Base-by-base conservation (phyloP, 148 eudicot genomes). In the Spergularia marina region DNA sequence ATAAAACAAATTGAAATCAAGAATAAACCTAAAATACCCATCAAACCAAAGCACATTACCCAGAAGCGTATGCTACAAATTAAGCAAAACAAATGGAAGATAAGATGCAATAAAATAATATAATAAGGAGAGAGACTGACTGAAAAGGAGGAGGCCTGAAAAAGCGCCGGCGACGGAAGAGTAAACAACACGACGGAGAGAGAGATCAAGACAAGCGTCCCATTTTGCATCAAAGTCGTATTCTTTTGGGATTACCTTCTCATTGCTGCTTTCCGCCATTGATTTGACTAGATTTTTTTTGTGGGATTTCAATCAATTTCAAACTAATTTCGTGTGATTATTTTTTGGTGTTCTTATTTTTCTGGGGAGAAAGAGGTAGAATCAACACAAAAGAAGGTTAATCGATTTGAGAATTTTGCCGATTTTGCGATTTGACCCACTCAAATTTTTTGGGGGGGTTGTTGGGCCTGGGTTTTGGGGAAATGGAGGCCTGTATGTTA, bases 141-240 rank as follows among this genome's bases (percentile, higher is more conserved):
- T 89, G 84, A 92, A 92, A 71, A 92, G 86, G 12, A 92, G 89
- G 62, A 92, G 93, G 75, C 98, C 98, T 55, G 85, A 57, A 47
- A 89, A 86, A 55, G 93, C 89, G 67, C 98, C 98, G 74, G 89
- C 84, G 61, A 86, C 57, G 53, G 98, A 87, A 47, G 88, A 82
- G 80, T 92, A 92, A 61, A 81, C 91, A 54, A 90, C 79, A 25
- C 96, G 91, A 44, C 96, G 98, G 55, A 90, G 79, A 49, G 90
- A 86, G 79, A 92, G 87, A 87, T 92, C 98, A 74, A 92, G 80
- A 47, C 91, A 92, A 10, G 96, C 90, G 41, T 92, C 98, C 96
- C 93, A 92, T 80, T 92, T 90, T 1, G 90, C 93, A 81, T 92
- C 83, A 67, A 87, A 74, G 85, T 89, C 84, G 79, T 84, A 83